Base-by-base conservation (phyloP, 768 basidiomycete species). In the Suillus subluteus region DNA sequence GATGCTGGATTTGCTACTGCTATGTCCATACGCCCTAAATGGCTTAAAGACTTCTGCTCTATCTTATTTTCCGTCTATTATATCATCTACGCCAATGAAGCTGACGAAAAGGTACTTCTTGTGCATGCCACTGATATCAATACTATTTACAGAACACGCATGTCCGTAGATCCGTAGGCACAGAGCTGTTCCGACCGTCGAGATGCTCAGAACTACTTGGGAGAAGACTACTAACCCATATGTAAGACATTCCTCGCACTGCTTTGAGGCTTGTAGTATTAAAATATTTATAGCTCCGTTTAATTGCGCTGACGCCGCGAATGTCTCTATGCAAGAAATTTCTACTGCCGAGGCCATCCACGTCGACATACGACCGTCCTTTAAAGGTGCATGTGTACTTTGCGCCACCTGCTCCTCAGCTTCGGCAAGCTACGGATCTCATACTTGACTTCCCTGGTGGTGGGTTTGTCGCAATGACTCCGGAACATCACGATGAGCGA, bases 1-100 rank as follows among this genome's bases (percentile, higher is more conserved):
- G 98, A 99, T 75, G 95, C 96, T 3, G 98, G 96, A 1, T 98
- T 99, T 74, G 96, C 96, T 0, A 96, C 96, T 0, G 96, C 97
- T 15, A 95, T 97, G 92, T 82, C 88, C 2, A 94, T 99, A 65
- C 88, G 91, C 16, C 93, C 94, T 4, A 94, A 91, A 74, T 98
- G 95, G 95, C 78, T 98, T 12, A 86, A 91, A 70, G 95, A 99
- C 75, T 79, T 98, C 6, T 91, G 89, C 62, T 95, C 94, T 50
- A 80, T 98, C 54, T 70, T 95, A 30, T 97, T 98, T 76, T 90
- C 94, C 0, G 80, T 84, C 2, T 99, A 98, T 81, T 99, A 99
- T 77, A 91, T 98, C 30, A 76, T 91, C 12, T 91, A 78, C n/a
- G 92, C 96, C 26, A 89, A 91, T 73, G 94, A 96, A 74, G 98